Percentiles rank a stretch among this genome's conserved stretches.
These are phyloP conservation scores for Nicotiana undulata DNA, from an alignment of 257 asterid species.

Conservation along the genomic window DNA sequence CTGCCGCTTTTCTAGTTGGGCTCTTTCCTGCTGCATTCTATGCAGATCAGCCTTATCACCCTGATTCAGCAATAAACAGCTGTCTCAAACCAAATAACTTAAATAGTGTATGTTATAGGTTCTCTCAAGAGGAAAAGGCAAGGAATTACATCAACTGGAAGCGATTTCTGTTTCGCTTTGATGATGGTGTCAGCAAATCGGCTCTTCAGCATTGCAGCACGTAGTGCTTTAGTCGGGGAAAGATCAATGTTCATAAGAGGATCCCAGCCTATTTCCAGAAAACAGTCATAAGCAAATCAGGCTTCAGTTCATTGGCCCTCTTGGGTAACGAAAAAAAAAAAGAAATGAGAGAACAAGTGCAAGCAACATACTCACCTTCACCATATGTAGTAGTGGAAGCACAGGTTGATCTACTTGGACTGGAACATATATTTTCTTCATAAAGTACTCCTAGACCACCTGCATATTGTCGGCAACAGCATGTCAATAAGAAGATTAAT, in stretches of 20 bases:
- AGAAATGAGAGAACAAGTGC: not conserved
- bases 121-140: not conserved
- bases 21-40: conserved; percentile 46
- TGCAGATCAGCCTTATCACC: conserved; percentile 35
- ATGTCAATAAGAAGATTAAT: conserved; percentile 12
- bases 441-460: conserved; percentile 34
- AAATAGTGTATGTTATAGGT: not conserved
- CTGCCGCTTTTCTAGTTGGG: conserved; percentile 49
- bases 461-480: conserved; percentile 19
- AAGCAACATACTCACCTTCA: conserved; percentile 33
- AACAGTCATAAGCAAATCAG: not conserved
- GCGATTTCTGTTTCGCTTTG: conserved; percentile 46
- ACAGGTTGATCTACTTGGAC: conserved; percentile 17
- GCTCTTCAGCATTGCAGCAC: conserved; percentile 69
- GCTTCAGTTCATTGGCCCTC: not conserved
- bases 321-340: not conserved
- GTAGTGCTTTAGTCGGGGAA: conserved; percentile 65
- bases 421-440: conserved; percentile 21
- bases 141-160: conserved; percentile 25
- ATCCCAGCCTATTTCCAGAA: conserved; percentile 31
- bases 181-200: conserved; percentile 76
- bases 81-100: not conserved
- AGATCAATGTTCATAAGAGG: conserved; percentile 22
- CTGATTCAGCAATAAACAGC: conserved; percentile 19
- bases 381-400: conserved; percentile 20